Base-by-base conservation (phyloP, 345 rosid genomes). In the Linum tenue region DNA sequence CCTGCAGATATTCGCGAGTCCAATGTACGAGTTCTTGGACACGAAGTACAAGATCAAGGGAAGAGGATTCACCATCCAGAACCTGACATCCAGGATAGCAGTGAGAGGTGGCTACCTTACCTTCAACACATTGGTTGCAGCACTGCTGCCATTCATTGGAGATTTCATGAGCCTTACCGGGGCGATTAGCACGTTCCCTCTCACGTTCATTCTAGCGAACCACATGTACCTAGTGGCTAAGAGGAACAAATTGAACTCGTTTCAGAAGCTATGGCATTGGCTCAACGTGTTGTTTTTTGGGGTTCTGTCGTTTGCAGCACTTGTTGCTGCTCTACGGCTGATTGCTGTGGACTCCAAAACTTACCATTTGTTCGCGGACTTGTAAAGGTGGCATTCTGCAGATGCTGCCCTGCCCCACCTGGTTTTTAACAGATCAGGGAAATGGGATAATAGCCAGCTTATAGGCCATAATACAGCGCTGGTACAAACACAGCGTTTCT, bases 81-180 rank as follows among this genome's bases (percentile, higher is more conserved):
- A 78, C 53, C 37, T 75, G 2, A 62, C 63, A 36, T 43, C 65
- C 10, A 59, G 67, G 5, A 37, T 69, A 60, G 64, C 65, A 14
- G 60, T 78, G 3, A 66, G 77, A 5, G 72, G 69, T 12, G 7
- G 67, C 35, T 22, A 65, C 56, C 67, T 72, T 5, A 12, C 68
- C 0, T 48, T 15, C 36, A 72, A 63, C 67, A 72, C 74, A 57
- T 66, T 69, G 14, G 50, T 72, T 36, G 51, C 76, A 4, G 82
- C 82, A 16, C 74, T 76, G n/a, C 60, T 78, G 64, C 82, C 82
- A n/a, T 78, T 78, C 72, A 63, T 78, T 39, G 81, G 76, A 11
- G 76, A 78, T 58, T 75, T 75, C 48, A 73, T 75, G 56, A 78
- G 64, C 75, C 55, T 78, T 43, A 17, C 72, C 5, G 73, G 82